Base-by-base conservation (phyloP, 2,329 filamentous ascomycete genomes). In the Tolypocladium tundrense region DNA sequence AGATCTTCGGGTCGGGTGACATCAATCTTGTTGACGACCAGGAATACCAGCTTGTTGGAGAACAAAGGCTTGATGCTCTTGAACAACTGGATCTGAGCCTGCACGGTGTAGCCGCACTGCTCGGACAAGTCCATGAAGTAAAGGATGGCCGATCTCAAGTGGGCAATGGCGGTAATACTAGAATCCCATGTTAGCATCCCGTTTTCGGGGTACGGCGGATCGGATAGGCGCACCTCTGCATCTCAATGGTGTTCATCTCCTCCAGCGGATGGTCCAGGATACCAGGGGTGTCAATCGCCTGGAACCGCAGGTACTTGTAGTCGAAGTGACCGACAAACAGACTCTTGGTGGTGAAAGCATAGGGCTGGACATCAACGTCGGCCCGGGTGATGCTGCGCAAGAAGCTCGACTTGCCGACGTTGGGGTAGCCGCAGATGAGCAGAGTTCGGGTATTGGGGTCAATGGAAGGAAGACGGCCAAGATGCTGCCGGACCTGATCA, bases 231-330 rank as follows among this genome's bases (percentile, higher is more conserved):
- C 57, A 68, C 64, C 65, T 74, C 79, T 97, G 94, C 91, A 97
- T 97, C 76, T 99, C 94, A 70, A 99, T 99, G 4, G 94, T 97
- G 77, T 97, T 96, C 94, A 97, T 99, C 78, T 97, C 94, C 76
- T 97, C 94, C 10, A 99, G 84, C 41, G 93, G 92, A 72, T 99
- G 94, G 67, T 99, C 94, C 60, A 99, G 79, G 65, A 99, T 96
- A 80, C 94, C 94, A n/a, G 93, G 93, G 13, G 94, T 99, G 75
- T 99, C 94, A 66, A 99, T 97, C 35, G 91, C 92, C 77, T 81
- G 79, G 70, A 82, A 82, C 41, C 75, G 72, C 58, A 74, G 64
- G 58, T 74, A 74, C 77, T 96, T 96, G 80, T 95, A 96, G 76
- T 96, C 91, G 71, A 97, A 97, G 76, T 99, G 94, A 60, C 94